Percentiles rank a stretch among this genome's conserved stretches.
Evolutionary conservation across 2,329 filamentous ascomycete genomes (phyloP).

Genomic region (Colletotrichum echinochloae): DNA sequence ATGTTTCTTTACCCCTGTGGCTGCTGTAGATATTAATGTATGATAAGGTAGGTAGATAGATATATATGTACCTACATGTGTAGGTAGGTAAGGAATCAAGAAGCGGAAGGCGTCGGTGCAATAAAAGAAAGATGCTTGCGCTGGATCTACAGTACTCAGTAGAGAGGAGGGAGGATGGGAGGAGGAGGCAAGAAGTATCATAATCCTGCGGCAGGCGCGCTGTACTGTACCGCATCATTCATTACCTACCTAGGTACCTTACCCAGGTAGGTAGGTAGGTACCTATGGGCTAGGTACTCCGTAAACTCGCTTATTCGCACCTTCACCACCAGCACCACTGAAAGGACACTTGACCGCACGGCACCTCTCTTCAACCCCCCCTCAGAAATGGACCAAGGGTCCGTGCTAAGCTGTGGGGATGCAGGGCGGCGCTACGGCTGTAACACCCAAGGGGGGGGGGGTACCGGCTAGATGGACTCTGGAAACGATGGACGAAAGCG

Average conservation of each 20-base stretch:
- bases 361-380: neutral
- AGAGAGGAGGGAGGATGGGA: neutral
- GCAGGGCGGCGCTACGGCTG: conserved; percentile 40
- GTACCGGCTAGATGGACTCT: conserved; percentile 44
- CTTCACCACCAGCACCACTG: neutral
- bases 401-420: conserved; percentile 44
- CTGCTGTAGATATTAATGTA: neutral
- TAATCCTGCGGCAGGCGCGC: neutral
- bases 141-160: too few species aligned
- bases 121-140: neutral
- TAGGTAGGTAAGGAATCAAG: neutral
- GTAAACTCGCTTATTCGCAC: too few species aligned
- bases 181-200: neutral
- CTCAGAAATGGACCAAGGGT: conserved; percentile 33
- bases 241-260: too few species aligned
- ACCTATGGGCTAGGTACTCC: too few species aligned
- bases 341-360: conserved; percentile 2
- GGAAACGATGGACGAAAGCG: conserved; percentile 38
- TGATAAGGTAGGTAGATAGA: too few species aligned
- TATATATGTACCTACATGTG: too few species aligned
- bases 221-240: too few species aligned
- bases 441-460: conserved; percentile 41
- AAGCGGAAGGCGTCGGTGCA: neutral
- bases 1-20: neutral
- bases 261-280: too few species aligned